Conservation (phyloP, 2,329 filamentous ascomycete genomes). For the Fusarium sp. region DNA sequence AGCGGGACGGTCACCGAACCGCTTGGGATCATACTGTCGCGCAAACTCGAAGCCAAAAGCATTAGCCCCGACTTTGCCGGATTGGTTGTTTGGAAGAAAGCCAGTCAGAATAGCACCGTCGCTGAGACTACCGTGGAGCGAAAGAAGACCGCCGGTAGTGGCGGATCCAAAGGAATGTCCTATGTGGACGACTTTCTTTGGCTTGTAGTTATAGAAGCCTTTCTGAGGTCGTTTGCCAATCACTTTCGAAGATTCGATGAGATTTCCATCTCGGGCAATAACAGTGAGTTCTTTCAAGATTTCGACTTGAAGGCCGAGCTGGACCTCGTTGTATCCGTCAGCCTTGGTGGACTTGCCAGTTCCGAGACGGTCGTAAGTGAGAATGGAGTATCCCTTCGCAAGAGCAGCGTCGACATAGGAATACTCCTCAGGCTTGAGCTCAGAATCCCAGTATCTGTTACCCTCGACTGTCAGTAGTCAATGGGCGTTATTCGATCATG, state of each 20-base stretch:
- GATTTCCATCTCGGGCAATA: accelerated
- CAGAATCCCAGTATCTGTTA: background rate
- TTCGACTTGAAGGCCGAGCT: background rate
- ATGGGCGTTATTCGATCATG: accelerated
- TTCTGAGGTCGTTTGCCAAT: accelerated
- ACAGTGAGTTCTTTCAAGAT: background rate
- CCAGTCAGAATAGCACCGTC: background rate
- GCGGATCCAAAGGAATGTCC: background rate
- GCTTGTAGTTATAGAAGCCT: background rate
- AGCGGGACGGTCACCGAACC: background rate
- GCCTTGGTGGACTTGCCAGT: background rate
- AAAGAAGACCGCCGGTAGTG: background rate
- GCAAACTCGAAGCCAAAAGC: background rate
- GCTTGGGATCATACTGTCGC: background rate
- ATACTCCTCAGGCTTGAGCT: background rate
- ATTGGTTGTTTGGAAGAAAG: background rate
- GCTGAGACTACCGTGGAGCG: background rate
- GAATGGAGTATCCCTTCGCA: background rate
- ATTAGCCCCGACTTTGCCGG: background rate
- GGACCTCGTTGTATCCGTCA: background rate
- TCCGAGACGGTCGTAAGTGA: background rate
- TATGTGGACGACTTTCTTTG: background rate
- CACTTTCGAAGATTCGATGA: background rate
- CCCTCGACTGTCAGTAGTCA: background rate
- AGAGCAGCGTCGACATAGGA: background rate